Evolutionary conservation across 2,329 filamentous ascomycete genomes (phyloP).

Genomic region (Aspergillus aculeatinus): DNA sequence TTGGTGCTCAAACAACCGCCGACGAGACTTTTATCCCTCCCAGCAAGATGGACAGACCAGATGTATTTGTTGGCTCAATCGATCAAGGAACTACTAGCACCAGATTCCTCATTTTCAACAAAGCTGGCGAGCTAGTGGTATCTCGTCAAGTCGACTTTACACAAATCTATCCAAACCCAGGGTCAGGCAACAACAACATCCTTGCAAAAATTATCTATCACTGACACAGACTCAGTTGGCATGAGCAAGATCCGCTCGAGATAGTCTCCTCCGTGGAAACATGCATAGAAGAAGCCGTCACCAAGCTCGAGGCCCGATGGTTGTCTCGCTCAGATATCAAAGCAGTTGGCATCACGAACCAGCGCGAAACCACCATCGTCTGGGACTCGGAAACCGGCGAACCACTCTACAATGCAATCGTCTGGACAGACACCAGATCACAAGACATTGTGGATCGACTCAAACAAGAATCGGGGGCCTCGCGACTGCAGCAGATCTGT

Average conservation of each 20-base stretch:
- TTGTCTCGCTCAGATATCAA: constrained; percentile 65
- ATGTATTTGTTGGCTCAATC: constrained; percentile 73
- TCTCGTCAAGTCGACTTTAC: constrained; percentile 83
- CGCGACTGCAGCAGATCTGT: constrained; percentile 66
- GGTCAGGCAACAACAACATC: constrained; percentile 55
- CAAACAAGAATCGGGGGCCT: constrained; percentile 64
- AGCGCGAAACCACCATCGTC: constrained; percentile 82
- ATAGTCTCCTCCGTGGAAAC: constrained; percentile 71
- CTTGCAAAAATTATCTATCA: neutral
- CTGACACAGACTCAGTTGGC: constrained; percentile 60
- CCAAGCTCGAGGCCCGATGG: constrained; percentile 66
- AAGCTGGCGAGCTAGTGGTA: constrained; percentile 71
- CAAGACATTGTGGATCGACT: constrained; percentile 72
- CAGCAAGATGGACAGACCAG: constrained; percentile 24
- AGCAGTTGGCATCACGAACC: constrained; percentile 82
- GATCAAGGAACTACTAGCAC: constrained; percentile 90
- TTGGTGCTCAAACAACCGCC: neutral
- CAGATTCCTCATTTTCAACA: constrained; percentile 85
- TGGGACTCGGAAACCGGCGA: constrained; percentile 81
- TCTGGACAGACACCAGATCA: constrained; percentile 86
- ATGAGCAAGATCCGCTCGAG: constrained; percentile 80
- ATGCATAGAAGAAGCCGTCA: constrained; percentile 73
- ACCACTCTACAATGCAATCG: constrained; percentile 78
- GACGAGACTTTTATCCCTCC: neutral
- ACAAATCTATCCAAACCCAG: constrained; percentile 79